Evolutionary conservation across 139 green algal species (phyloP).

Genomic region (Tetradesmus obliquus): DNA sequence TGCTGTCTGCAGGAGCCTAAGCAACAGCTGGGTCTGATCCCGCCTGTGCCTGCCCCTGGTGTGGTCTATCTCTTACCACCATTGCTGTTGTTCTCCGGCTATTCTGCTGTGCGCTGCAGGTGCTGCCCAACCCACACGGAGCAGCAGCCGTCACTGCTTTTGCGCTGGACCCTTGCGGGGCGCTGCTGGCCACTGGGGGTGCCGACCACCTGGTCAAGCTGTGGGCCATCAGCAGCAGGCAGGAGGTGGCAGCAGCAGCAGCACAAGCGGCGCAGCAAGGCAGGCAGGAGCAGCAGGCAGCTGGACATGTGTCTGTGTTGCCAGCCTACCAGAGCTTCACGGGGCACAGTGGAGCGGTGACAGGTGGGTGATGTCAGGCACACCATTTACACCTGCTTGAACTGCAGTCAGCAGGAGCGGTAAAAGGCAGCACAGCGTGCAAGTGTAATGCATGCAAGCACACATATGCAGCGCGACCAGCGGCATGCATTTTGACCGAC

Average conservation of each 20-base stretch:
- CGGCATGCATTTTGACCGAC: too few relatives aligned
- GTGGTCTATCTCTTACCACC: too few relatives aligned
- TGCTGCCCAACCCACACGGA: neutral
- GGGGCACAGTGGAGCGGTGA: slow-evolving; percentile 55
- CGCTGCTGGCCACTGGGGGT: slow-evolving; percentile 48
- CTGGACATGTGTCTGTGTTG: neutral
- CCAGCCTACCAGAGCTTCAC: slow-evolving; percentile 52
- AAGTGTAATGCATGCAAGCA: neutral
- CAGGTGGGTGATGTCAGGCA: slow-evolving; percentile 8
- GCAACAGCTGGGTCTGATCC: too few relatives aligned
- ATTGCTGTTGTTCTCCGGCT: neutral
- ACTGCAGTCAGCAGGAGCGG: neutral
- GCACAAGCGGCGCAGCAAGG: neutral
- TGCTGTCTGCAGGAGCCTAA: too few relatives aligned
- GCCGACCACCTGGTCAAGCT: slow-evolving; percentile 57
- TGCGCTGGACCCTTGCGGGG: slow-evolving; percentile 27
- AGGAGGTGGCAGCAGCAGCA: slow-evolving; percentile 37
- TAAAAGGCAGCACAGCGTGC: neutral
- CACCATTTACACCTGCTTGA: neutral
- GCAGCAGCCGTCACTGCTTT: slow-evolving; percentile 14
- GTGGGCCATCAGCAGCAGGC: slow-evolving; percentile 33
- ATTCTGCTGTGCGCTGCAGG: neutral
- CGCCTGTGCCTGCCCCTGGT: too few relatives aligned
- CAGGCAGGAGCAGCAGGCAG: neutral
- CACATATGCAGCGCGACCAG: neutral